Base-by-base conservation (phyloP, 495 filamentous ascomycete species). In the Podospora pseudocomata region DNA sequence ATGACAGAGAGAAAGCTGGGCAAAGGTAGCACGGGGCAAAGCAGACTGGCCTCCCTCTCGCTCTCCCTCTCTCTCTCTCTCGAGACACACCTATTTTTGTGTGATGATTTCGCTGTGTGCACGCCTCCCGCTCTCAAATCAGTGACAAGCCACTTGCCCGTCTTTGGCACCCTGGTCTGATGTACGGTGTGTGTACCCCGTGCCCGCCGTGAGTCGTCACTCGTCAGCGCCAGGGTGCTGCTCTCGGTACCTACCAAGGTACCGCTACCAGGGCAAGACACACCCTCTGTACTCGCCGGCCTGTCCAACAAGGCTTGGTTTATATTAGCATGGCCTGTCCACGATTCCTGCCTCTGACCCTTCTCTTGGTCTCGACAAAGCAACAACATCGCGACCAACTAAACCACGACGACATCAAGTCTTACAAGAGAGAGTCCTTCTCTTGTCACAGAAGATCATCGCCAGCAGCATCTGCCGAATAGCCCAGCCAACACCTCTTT, bases 391-490 rank as follows among this genome's bases (percentile, higher is more conserved):
- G 73, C 72, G 73, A 80, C 70, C 76, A 75, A 74, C 66, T 66
- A 72, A 75, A 74, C 76, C 74, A 78, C 30, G 18, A 76, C 72
- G 71, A 75, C 71, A 76, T 73, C 75, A 32, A 32, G 76, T 72
- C 32, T 63, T 71, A 75, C 75, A 72, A 67, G 80, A 83, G 80
- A 83, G 82, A 84, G 78, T 80, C 75, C 28, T 76, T 79, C 80
- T 79, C 77, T 77, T 80, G 82, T 85, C 82, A 82, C 82, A 81
- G 82, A 81, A 77, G 81, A 81, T 79, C 77, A 77, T 84, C 82
- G 82, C 80, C 78, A 58, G 55, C 55, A 58, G 55, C 61, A 32
- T 63, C 61, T 39, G n/a, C 72, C 75, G 77, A 81, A 81, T 80
- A 78, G 61, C 61, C 61, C 61, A 63, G 32, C 75, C 77, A 64